A percentile compares a stretch with the other conserved stretches of the same genome.
Evolutionary conservation across 1,139 yeast genomes (phyloP).

Genomic region (Hemisphaericaspora subhashii): DNA sequence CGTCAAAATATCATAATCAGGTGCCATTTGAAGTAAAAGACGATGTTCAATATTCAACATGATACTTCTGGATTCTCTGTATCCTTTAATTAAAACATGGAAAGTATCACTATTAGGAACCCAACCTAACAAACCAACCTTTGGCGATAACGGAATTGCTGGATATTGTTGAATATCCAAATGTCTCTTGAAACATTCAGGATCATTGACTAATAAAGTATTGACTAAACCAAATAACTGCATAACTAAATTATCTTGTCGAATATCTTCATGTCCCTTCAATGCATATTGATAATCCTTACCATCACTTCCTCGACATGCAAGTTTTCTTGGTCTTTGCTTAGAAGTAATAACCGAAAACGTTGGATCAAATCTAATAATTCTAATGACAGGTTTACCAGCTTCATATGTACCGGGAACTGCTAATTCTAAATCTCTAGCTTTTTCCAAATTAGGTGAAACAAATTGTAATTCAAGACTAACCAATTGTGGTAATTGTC

Average conservation of each 20-base stretch:
- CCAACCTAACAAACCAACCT: conserved; percentile 96
- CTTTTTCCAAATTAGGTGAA: conserved; percentile 83
- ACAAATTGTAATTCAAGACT: conserved; percentile 89
- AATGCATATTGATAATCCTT: conserved; percentile 76
- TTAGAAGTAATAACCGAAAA: conserved; percentile 91
- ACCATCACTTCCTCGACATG: conserved; percentile 87
- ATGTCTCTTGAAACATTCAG: conserved; percentile 95
- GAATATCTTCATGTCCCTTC: conserved; percentile 97
- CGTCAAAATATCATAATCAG: conserved; percentile 89
- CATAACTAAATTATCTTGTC: conserved; percentile 98
- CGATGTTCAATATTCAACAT: conserved; percentile 90
- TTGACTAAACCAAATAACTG: conserved; percentile 95
- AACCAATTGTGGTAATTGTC: conserved; percentile 85
- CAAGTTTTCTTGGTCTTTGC: conserved; percentile 87
- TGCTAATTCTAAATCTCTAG: conserved; percentile 79
- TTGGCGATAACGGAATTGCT: conserved; percentile 94
- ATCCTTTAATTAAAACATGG: conserved; percentile 89
- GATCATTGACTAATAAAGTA: conserved; percentile 82
- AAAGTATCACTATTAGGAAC: conserved; percentile 96
- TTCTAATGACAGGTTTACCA: conserved; percentile 75
- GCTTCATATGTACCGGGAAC: conserved; percentile 93
- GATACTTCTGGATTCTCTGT: conserved; percentile 88
- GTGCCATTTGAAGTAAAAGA: conserved; percentile 97
- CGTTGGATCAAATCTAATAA: conserved; percentile 75
- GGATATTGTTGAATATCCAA: conserved; percentile 88